Evolutionary conservation across 441 rosid genomes (phyloP).

Genomic region (Dalechampia spathulata): DNA sequence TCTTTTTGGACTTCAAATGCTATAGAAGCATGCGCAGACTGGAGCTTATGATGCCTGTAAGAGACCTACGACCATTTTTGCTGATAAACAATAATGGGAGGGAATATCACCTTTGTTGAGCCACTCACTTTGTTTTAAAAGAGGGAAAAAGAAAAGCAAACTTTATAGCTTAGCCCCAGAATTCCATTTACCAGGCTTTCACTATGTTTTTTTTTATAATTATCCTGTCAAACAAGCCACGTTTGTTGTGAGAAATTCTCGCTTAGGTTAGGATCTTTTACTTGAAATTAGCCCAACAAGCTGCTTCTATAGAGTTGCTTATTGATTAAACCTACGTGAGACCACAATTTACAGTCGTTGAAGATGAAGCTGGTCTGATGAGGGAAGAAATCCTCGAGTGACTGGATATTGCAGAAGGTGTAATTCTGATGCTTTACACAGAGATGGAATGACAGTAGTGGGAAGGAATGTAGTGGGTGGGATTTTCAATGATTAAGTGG

Average conservation of each 20-base stretch:
- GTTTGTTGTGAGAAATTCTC: too few relatives aligned
- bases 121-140: slow-evolving; percentile 1
- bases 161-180: neutral
- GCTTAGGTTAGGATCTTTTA: too few relatives aligned
- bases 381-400: neutral
- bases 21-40: slow-evolving; percentile 9
- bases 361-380: too few relatives aligned
- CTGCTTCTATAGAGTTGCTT: too few relatives aligned
- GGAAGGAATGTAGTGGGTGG: neutral
- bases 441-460: neutral
- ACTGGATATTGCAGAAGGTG: neutral
- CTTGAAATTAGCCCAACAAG: too few relatives aligned
- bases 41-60: slow-evolving; percentile 7
- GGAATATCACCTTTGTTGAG: slow-evolving; percentile 10
- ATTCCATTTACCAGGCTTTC: slow-evolving; percentile 1
- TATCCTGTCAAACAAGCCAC: too few relatives aligned
- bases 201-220: too few relatives aligned
- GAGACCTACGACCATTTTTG: neutral
- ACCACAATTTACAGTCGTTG: too few relatives aligned
- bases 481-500: slow-evolving; percentile 3
- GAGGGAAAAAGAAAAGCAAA: neutral
- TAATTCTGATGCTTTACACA: too few relatives aligned
- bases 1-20: neutral
- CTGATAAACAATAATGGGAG: slow-evolving; percentile 1
- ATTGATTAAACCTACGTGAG: too few relatives aligned